phyloP scores from a whole-genome alignment of 2,329 filamentous ascomycete genomes.

The Aureobasidium sp. region DNA sequence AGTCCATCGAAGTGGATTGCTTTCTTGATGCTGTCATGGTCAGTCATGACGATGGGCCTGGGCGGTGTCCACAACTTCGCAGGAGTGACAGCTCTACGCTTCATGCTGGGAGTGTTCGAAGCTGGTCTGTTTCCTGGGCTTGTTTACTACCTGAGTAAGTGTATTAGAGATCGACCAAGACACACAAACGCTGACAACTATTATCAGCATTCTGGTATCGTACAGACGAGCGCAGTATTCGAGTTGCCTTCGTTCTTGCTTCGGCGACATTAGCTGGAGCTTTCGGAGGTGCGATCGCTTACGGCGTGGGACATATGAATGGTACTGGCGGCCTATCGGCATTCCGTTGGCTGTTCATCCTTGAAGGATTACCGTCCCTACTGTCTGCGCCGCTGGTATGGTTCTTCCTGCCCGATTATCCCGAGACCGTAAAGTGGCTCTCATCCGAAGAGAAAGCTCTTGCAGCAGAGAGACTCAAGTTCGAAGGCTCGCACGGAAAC shows the following conservation, averaged over 20 bases:
- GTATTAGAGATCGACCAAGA: not conserved
- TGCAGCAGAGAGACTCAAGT: constrained; percentile 32
- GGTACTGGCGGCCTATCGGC: constrained; percentile 30
- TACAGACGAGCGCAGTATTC: constrained; percentile 47
- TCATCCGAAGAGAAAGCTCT: constrained; percentile 35
- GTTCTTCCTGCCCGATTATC: constrained; percentile 24
- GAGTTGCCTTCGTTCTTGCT: constrained; percentile 47
- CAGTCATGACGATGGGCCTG: constrained; percentile 30
- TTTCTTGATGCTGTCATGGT: constrained; percentile 31
- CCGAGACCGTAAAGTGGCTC: constrained; percentile 21
- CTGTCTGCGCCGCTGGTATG: constrained; percentile 19
- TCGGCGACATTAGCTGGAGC: constrained; percentile 48
- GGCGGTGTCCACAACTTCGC: constrained; percentile 27
- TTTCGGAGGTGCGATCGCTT: constrained; percentile 49
- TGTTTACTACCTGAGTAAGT: constrained; percentile 16
- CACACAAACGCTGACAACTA: not conserved
- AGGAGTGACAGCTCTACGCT: constrained; percentile 26
- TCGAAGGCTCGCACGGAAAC: constrained; percentile 34
- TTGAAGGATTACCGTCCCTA: constrained; percentile 30
- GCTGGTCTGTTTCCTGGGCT: constrained; percentile 31
- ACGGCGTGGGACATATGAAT: constrained; percentile 37
- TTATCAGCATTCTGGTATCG: constrained; percentile 44
- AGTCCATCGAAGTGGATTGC: constrained; percentile 32
- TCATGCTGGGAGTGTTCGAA: constrained; percentile 32
- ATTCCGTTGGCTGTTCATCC: constrained; percentile 42